Base-by-base conservation (phyloP, 1,284 basidiomycete species). In the Ceratobasidium sp. region DNA sequence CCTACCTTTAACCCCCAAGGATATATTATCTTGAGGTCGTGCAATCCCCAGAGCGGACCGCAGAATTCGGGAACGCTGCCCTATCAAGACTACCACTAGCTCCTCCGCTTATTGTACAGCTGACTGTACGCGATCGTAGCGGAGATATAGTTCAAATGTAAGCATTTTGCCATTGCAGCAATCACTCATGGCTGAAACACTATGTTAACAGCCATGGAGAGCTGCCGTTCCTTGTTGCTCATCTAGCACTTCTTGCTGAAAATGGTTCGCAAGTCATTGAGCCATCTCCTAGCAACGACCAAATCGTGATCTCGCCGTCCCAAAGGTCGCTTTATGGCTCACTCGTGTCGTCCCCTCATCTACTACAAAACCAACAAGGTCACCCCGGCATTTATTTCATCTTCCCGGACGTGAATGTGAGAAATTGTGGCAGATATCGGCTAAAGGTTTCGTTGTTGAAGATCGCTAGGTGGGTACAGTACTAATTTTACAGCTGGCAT, bases 371-470 rank as follows among this genome's bases (percentile, higher is more conserved):
- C 75, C 81, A 87, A 46, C 85, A 90, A 76, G 91, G 91, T 47
- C 85, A 87, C 41, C 81, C 83, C 72, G 90, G 91, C 7, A 80
- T 91, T 39, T 95, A 90, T 77, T 95, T 96, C 75, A 80, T 94
- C 58, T 96, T 95, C 75, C 88, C 93, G 7, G 94, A 96, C 77
- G 89, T 93, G 73, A 91, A 90, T 75, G 85, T 96, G 67, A 84
- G 90, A 13, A 84, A 83, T 79, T 81, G 84, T 30, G 93, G 93
- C 14, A 83, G 82, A 14, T 96, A 89, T 78, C 84, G 87, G 73
- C 81, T 96, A 52, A 84, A 86, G 57, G 84, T 95, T 62, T 86
- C 84, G 16, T 81, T 95, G 52, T 81, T 92, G 77, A 83, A 85
- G 75, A 83, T 95, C 72, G 87, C 89, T 73, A 86, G 86, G 93